Conservation (phyloP, 164 flowering plant species). For the Macadamia integrifolia region DNA sequence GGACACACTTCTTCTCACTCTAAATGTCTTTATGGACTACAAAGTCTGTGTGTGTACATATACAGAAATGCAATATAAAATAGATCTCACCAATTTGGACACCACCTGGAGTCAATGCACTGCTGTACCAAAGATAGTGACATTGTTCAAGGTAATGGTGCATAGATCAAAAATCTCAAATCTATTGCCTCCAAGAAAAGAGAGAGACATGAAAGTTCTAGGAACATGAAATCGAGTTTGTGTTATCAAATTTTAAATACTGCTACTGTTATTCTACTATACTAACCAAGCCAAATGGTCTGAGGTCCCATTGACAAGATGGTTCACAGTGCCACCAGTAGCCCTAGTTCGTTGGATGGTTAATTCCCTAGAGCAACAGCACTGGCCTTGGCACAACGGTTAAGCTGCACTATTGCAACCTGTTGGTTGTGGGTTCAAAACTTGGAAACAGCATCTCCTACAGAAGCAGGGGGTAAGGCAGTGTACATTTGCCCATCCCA, state of each 20-base stretch:
- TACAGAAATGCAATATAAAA: too few relatives aligned
- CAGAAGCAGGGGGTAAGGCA: too few relatives aligned
- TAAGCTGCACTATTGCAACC: too few relatives aligned
- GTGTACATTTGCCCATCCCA: too few relatives aligned
- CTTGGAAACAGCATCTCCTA: too few relatives aligned
- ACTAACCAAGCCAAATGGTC: slow-evolving; percentile 98
- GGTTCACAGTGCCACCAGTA: slow-evolving; percentile 96
- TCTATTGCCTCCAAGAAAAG: too few relatives aligned
- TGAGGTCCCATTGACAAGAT: slow-evolving; percentile 99
- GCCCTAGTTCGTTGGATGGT: slow-evolving; percentile 75
- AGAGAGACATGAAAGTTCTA: too few relatives aligned
- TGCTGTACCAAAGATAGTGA: slow-evolving; percentile 98
- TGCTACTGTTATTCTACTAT: slow-evolving; percentile 49
- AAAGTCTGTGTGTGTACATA: too few relatives aligned
- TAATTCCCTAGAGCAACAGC: slow-evolving; percentile 84
- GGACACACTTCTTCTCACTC: slow-evolving; percentile 49
- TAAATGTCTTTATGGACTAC: too few relatives aligned
- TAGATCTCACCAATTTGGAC: slow-evolving; percentile 63
- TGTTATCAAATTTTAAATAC: too few relatives aligned
- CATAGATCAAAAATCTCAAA: slow-evolving; percentile 76
- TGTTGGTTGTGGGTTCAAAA: too few relatives aligned
- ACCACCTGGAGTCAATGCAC: slow-evolving; percentile 99
- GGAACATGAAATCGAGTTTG: too few relatives aligned
- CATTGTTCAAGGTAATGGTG: slow-evolving; percentile 94
- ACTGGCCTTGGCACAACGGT: slow-evolving; percentile 62